These are phyloP conservation scores for Biancaea sappan DNA, from an alignment of 306 rosid species.

Conservation along the genomic window DNA sequence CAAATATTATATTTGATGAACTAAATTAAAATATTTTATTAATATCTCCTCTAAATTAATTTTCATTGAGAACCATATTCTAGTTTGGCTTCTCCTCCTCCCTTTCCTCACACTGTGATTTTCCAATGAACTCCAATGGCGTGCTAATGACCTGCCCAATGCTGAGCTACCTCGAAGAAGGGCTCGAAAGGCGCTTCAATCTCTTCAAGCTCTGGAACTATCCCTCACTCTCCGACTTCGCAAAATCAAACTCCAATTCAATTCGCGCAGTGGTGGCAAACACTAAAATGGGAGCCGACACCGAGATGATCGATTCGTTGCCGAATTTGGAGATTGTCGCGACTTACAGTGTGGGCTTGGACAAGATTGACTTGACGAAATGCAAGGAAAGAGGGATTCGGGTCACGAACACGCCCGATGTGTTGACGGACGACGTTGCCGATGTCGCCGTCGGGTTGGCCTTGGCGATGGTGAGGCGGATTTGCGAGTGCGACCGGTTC, in stretches of 20 bases:
- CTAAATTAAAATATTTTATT: too few relatives aligned
- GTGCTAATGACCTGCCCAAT: slow-evolving; percentile 56
- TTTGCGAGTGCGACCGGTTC: slow-evolving; percentile 49
- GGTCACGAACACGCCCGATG: slow-evolving; percentile 76
- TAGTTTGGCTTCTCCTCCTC: neutral
- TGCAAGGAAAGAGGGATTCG: slow-evolving; percentile 52
- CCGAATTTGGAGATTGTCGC: slow-evolving; percentile 64
- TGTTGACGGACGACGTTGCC: slow-evolving; percentile 77
- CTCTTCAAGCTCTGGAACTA: slow-evolving; percentile 58
- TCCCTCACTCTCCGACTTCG: slow-evolving; percentile 34
- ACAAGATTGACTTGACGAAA: slow-evolving; percentile 55
- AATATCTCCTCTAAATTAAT: too few relatives aligned
- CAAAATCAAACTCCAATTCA: slow-evolving; percentile 32
- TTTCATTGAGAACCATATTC: too few relatives aligned
- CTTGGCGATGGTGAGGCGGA: slow-evolving; percentile 48
- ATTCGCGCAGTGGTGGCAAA: slow-evolving; percentile 51
- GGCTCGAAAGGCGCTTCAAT: slow-evolving; percentile 57
- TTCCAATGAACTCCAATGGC: slow-evolving; percentile 45
- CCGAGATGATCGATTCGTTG: slow-evolving; percentile 47
- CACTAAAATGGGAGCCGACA: slow-evolving; percentile 53
- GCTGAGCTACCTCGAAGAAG: slow-evolving; percentile 43
- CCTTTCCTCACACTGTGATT: neutral
- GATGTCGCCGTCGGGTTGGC: slow-evolving; percentile 62
- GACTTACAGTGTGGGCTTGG: slow-evolving; percentile 68
- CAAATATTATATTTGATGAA: too few relatives aligned